Percentiles rank a stretch among this genome's conserved stretches.
Conservation (phyloP, 108 stramenopile genomes). For the Nitzschia palea region DNA sequence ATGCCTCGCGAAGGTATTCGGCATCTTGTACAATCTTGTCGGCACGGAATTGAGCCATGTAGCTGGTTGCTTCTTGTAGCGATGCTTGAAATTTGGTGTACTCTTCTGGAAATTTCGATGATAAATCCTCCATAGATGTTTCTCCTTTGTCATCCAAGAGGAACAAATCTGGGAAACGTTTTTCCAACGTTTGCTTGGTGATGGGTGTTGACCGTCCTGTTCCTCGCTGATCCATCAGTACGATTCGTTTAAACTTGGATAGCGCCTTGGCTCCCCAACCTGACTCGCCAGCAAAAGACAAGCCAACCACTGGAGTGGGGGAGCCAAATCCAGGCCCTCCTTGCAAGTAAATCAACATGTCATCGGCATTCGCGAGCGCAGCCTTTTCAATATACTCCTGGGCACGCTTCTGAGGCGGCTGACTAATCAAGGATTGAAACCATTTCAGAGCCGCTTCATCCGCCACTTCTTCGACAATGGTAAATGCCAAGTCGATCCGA, state of each 20-base stretch:
- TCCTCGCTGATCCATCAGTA: slow-evolving; percentile 95
- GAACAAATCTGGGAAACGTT: slow-evolving; percentile 79
- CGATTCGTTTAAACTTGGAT: slow-evolving; percentile 56
- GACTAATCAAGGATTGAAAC: slow-evolving; percentile 18
- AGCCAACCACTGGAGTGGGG: slow-evolving; percentile 56
- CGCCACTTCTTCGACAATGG: slow-evolving; percentile 65
- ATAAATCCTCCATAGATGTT: not conserved
- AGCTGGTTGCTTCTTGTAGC: slow-evolving; percentile 58
- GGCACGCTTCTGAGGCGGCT: slow-evolving; percentile 48
- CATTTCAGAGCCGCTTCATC: slow-evolving; percentile 15
- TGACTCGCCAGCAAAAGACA: slow-evolving; percentile 42
- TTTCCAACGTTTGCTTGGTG: slow-evolving; percentile 70
- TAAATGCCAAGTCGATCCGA: slow-evolving; percentile 71
- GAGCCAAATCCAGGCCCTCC: slow-evolving; percentile 93
- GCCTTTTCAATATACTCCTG: slow-evolving; percentile 44
- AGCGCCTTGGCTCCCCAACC: slow-evolving; percentile 79
- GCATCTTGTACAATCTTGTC: slow-evolving; percentile 90
- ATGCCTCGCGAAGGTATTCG: slow-evolving; percentile 76
- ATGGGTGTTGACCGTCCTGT: slow-evolving; percentile 85
- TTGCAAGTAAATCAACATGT: slow-evolving; percentile 79
- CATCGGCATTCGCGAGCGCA: slow-evolving; percentile 37
- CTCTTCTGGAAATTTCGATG: slow-evolving; percentile 9
- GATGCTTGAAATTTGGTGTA: slow-evolving; percentile 43
- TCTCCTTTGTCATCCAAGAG: slow-evolving; percentile 21
- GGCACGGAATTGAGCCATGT: slow-evolving; percentile 84